Evolutionary conservation across 495 filamentous ascomycete genomes (phyloP), one percentile per base, ranked within the genome.

Genomic region (Tetracladium marchalianum): DNA sequence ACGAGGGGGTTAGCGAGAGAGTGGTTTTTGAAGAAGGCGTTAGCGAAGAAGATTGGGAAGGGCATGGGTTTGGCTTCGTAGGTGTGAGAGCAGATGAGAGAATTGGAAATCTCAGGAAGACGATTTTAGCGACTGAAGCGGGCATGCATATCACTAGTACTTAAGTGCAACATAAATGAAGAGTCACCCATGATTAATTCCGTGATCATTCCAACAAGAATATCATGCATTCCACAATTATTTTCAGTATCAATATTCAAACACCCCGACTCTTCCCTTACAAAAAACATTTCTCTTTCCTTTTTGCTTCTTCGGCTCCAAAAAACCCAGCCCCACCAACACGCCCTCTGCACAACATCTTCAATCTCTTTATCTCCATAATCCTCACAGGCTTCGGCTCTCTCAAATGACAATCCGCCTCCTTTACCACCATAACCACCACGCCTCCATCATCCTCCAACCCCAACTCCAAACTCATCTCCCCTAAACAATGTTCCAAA

Each of bases 11-110:
- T 97, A 27, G 89, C 87, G 2, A 69, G 92, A 43, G 92, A 98
- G 67, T 86, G 85, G 64, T 95, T 89, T 59, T 59, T 93, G 57
- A 90, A 93, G 67, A 87, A 89, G 62, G 89, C 87, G 2, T 63
- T 96, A 38, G 84, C 85, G 53, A 81, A 78, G 58, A 98, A 97
- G 75, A 94, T 95, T 62, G 84, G 77, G 2, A 66, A 66, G 44
- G 88, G 90, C 0, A 89, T 98, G 85, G 87, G 85, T 4, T 65
- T 88, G 51, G 67, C 48, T 27, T 49, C 44, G 35, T 53, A 54
- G 18, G 8, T 12, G 41, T 24, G 17, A 11, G 8, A 12, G 41
- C 16, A 11, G 41, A 32, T 22, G 47, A 35, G 15, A 24, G 31
- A 44, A 46, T 11, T 22, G 1, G 11, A 33, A 15, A n/a, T 18